A percentile compares a stretch with the other conserved stretches of the same genome.
Evolutionary conservation across 1,284 basidiomycete genomes (phyloP).

Genomic region (Ganoderma sinense): DNA sequence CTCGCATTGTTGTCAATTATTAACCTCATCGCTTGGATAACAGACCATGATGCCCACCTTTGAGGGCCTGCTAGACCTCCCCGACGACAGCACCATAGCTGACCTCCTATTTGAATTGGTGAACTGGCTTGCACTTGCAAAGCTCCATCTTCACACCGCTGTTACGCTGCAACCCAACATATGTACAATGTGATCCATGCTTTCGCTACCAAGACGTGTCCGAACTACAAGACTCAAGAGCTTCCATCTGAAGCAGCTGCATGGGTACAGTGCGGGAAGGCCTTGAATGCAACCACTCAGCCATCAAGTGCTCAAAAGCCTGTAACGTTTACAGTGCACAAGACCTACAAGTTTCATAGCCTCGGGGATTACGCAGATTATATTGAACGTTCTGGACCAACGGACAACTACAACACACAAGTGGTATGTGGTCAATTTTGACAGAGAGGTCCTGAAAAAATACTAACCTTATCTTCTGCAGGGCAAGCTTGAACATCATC

Average conservation of each 20-base stretch:
- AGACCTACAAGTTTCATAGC: conserved; percentile 44
- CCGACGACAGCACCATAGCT: not conserved
- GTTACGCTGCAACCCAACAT: conserved; percentile 31
- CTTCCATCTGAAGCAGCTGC: conserved; percentile 37
- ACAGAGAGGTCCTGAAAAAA: no score
- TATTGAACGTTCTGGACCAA: conserved; percentile 42
- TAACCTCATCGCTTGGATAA: no score
- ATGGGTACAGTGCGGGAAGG: not conserved
- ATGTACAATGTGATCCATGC: conserved; percentile 30
- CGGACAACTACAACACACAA: conserved; percentile 36
- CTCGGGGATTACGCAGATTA: conserved; percentile 38
- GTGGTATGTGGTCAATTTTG: conserved; percentile 1
- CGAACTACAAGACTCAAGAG: conserved; percentile 32
- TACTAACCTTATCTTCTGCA: no score
- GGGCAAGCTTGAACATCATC: conserved; percentile 42
- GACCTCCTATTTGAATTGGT: conserved; percentile 24
- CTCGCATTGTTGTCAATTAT: not conserved
- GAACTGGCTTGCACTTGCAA: conserved; percentile 38
- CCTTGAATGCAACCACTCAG: not conserved
- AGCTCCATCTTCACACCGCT: conserved; percentile 42
- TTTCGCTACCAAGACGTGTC: conserved; percentile 32
- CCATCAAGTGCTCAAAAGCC: not conserved
- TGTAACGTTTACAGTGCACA: conserved; percentile 31
- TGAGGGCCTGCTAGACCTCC: not conserved
- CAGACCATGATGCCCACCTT: not conserved